Conservation (phyloP, 768 basidiomycete genomes). For the Trametes gibbosa region DNA sequence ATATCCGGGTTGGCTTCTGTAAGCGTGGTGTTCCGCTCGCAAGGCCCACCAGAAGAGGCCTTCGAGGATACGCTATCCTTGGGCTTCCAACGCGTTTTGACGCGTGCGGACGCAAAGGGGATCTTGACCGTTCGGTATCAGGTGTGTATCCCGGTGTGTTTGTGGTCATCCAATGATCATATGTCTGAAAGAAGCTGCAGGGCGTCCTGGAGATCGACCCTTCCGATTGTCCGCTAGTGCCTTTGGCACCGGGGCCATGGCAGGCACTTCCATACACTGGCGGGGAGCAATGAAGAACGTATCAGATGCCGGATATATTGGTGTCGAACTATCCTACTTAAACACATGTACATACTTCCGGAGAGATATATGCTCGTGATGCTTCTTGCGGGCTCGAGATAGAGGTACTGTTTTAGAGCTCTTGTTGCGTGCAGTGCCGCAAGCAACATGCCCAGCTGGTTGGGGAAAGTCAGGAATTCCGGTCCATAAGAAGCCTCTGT, state of each 20-base stretch:
- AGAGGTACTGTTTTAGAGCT: too few relatives aligned
- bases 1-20: not conserved
- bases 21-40: not conserved
- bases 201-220: not conserved
- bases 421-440: too few relatives aligned
- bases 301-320: too few relatives aligned
- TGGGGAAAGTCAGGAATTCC: too few relatives aligned
- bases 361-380: too few relatives aligned
- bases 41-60: not conserved
- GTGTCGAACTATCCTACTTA: too few relatives aligned
- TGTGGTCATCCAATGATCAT: not conserved
- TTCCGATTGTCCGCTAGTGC: not conserved
- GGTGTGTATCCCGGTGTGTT: not conserved
- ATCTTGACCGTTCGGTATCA: not conserved
- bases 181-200: not conserved
- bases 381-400: too few relatives aligned
- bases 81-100: not conserved
- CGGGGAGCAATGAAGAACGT: too few relatives aligned
- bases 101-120: not conserved
- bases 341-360: too few relatives aligned
- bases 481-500: too few relatives aligned
- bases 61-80: not conserved
- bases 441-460: too few relatives aligned
- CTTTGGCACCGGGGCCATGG: not conserved
- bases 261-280: too few relatives aligned